Evolutionary conservation across 164 flowering plant species (phyloP), one percentile per base, ranked within the genome.

Genomic region (Aristolochia contorta): DNA sequence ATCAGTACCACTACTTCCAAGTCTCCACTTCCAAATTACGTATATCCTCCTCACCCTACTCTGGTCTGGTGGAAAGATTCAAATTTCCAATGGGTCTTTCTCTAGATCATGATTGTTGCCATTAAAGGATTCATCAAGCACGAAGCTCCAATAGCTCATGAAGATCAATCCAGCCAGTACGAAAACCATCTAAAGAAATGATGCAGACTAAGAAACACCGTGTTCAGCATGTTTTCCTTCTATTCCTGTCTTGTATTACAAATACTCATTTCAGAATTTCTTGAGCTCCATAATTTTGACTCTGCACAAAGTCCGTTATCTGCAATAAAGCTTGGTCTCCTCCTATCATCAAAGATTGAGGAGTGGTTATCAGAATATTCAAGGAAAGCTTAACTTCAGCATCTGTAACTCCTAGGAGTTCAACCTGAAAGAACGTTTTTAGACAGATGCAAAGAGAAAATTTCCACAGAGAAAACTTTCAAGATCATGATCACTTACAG

Each of bases 1-100:
- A 54, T 97, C 99, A 0, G 91, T 78, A 12, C 93, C 81, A 27
- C 99, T 97, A 50, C 74, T 79, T 27, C 96, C 97, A 14, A 90
- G 82, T 88, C 2, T 63, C 81, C 59, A 84, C 91, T 12, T 84
- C 83, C 71, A 91, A 56, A 21, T 74, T 69, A 43, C 75, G 79
- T 53, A 93, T 72, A 43, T 93, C 96, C 30, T 91, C 88, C 6
- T 71, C 84, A 66, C 82, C 84, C 16, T 86, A 68, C 87, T 47
- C n/a, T n/a, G n/a, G 79, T 59, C 47, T 67, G 82, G 65, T 87
- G 88, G 69, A 87, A 93, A 41, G 84, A 79, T 62, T 85, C 72
- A 21, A 93, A 61, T 55, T 80, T 82, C 88, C 92, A 86, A 33
- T 77, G 64, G 3, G 4, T 73, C 74, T 43, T n/a, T 57, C 24